phyloP scores from a whole-genome alignment of 768 basidiomycete species.

The Trametes villosa region DNA sequence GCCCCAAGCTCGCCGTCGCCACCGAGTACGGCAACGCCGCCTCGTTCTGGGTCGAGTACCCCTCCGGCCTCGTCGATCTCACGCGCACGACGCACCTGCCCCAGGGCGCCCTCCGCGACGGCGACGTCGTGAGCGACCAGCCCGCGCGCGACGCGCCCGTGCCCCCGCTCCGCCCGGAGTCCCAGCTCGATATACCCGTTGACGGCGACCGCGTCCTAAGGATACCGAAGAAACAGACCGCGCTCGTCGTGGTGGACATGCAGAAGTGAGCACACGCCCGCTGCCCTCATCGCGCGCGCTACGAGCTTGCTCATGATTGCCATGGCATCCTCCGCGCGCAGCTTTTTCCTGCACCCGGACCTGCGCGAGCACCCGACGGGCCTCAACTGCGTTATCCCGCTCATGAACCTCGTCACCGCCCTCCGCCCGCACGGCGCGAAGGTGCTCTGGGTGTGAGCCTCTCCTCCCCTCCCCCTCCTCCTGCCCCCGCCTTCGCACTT shows the following conservation, averaged over 20 bases:
- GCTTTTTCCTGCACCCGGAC: slow-evolving; percentile 69
- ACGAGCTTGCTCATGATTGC: not conserved
- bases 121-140: slow-evolving; percentile 11
- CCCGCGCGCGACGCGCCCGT: slow-evolving; percentile 12
- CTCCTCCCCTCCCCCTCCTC: not conserved
- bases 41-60: slow-evolving; percentile 73
- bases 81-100: slow-evolving; percentile 51
- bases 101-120: slow-evolving; percentile 4
- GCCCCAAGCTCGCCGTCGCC: slow-evolving; percentile 48
- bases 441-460: slow-evolving; percentile 65
- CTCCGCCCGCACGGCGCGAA: slow-evolving; percentile 55
- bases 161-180: slow-evolving; percentile 38
- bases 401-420: slow-evolving; percentile 51
- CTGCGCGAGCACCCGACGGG: slow-evolving; percentile 58
- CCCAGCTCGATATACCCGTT: slow-evolving; percentile 59
- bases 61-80: slow-evolving; percentile 63
- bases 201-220: slow-evolving; percentile 55
- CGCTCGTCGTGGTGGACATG: slow-evolving; percentile 73
- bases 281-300: not conserved
- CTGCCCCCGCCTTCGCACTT: not conserved
- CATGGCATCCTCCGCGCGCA: slow-evolving; percentile 25
- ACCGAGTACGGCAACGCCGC: slow-evolving; percentile 58
- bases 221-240: slow-evolving; percentile 52
- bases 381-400: slow-evolving; percentile 58
- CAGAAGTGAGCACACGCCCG: slow-evolving; percentile 55